Base-by-base conservation (phyloP, 2,329 filamentous ascomycete genomes). In the Onygena corvina region DNA sequence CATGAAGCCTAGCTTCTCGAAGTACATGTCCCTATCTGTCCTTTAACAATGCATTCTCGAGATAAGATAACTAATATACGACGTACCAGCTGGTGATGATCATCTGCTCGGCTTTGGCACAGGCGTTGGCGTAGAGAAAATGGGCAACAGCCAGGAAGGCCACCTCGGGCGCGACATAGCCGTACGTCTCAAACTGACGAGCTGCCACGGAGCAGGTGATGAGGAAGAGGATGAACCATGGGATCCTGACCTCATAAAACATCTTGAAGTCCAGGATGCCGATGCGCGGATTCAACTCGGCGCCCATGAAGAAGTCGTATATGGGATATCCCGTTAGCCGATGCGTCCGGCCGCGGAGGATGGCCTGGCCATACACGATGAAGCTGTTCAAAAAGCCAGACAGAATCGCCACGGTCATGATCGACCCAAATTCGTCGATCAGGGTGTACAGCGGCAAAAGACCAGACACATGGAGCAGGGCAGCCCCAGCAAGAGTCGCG, bases 1-100 rank as follows among this genome's bases (percentile, higher is more conserved):
- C 88, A 94, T 94, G 73, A 94, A 94, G 48, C 88, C 88, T 79
- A 86, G 89, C 71, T 94, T 94, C 74, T 94, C 88, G 60, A 87
- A 90, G 73, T 93, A 94, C 83, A 94, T 94, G 61, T 94, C 88
- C 83, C 76, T 79, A 48, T 12, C 4, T 11, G 35, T 34, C 40
- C 21, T 46, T 48, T 29, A 34, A 35, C n/a, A 7, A 31, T 8
- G 7, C 8, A 29, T 34, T 18, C 12, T 36, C n/a, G 7, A 6
- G 42, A 49, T 30, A 11, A 5, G n/a, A 9, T 27, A 1, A 3
- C 6, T 21, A 31, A 7, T 4, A 3, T 23, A 3, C 71, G 59
- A 29, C 71, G 60, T 64, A 79, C 80, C 88, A 94, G 46, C 86
- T 92, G 5, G 84, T 84, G 52, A 87, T 77, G 66, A 94, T 94